These are phyloP conservation scores for Podaxis sp. DNA, from an alignment of 768 basidiomycete species.

Conservation along the genomic window DNA sequence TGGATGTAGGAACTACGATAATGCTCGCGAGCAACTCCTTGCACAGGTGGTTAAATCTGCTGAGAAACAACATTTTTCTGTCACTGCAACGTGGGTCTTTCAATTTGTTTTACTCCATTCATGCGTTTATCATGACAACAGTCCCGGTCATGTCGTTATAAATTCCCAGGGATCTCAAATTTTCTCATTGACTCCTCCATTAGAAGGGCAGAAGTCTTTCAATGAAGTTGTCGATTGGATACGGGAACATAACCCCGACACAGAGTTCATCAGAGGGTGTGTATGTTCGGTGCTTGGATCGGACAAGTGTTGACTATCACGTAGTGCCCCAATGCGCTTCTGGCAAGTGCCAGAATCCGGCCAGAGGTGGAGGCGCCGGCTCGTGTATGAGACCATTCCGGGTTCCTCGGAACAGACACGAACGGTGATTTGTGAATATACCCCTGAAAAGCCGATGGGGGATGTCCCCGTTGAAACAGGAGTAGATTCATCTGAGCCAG, in stretches of 20 bases:
- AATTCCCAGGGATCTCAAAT: neutral
- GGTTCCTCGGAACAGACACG: neutral
- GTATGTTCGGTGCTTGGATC: neutral
- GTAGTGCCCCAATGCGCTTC: conserved; percentile 3
- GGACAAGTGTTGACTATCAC: neutral
- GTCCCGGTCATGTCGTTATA: conserved; percentile 16
- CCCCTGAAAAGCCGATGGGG: neutral
- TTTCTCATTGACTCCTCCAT: conserved; percentile 8
- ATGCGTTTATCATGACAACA: neutral
- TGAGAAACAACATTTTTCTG: neutral
- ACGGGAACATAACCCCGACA: neutral
- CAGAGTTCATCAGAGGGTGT: conserved; percentile 7
- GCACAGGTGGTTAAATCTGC: neutral
- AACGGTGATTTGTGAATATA: conserved; percentile 10
- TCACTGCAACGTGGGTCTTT: conserved; percentile 15
- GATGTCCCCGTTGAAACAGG: neutral
- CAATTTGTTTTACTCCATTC: too few relatives aligned
- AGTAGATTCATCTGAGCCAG: neutral
- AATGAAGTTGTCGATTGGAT: conserved; percentile 12
- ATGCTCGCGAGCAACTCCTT: conserved; percentile 12
- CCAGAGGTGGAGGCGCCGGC: conserved; percentile 11
- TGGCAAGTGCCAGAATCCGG: conserved; percentile 11
- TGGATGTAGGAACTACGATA: neutral
- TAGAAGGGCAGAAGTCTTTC: conserved; percentile 11
- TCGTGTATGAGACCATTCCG: conserved; percentile 9